Evolutionary conservation across 768 basidiomycete genomes (phyloP).

Genomic region (Sporobolomyces pararoseus): DNA sequence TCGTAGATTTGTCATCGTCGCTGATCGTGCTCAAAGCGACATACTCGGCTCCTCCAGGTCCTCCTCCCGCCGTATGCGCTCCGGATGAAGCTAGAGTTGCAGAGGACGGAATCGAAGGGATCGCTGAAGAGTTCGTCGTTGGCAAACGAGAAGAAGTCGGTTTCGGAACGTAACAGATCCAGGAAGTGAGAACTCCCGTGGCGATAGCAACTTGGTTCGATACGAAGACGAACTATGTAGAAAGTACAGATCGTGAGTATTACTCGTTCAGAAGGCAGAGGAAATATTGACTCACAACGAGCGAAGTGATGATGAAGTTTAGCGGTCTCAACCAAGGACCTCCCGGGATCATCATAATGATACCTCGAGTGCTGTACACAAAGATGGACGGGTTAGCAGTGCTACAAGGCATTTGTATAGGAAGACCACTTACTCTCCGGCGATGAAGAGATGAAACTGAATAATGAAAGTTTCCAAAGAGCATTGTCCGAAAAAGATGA

Average conservation of each 20-base stretch:
- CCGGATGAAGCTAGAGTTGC: constrained; percentile 11
- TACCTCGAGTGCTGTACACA: constrained; percentile 48
- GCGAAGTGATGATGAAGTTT: constrained; percentile 71
- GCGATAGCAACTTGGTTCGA: constrained; percentile 72
- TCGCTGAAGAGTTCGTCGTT: constrained; percentile 35
- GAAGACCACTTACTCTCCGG: constrained; percentile 33
- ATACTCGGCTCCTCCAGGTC: constrained; percentile 22
- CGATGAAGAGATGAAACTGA: constrained; percentile 62
- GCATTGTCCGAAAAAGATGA: constrained; percentile 77
- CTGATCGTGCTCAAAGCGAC: constrained; percentile 30
- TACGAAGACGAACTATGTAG: constrained; percentile 64
- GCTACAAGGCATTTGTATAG: too few relatives aligned
- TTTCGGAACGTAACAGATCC: constrained; percentile 51
- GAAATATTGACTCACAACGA: constrained; percentile 52
- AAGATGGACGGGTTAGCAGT: constrained; percentile 62
- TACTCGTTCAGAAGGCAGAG: background rate
- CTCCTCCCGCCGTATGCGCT: constrained; percentile 14
- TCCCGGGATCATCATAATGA: constrained; percentile 74
- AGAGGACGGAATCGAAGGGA: constrained; percentile 8
- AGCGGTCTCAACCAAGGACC: constrained; percentile 63
- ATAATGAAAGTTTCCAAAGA: constrained; percentile 89
- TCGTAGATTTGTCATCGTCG: constrained; percentile 8
- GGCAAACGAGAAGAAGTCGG: constrained; percentile 35
- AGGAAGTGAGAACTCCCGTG: constrained; percentile 65
- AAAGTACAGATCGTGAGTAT: background rate